Percentiles rank a stretch among this genome's conserved stretches.
phyloP scores from a whole-genome alignment of 352 stramenopile species.

The Pythium coloratum region DNA sequence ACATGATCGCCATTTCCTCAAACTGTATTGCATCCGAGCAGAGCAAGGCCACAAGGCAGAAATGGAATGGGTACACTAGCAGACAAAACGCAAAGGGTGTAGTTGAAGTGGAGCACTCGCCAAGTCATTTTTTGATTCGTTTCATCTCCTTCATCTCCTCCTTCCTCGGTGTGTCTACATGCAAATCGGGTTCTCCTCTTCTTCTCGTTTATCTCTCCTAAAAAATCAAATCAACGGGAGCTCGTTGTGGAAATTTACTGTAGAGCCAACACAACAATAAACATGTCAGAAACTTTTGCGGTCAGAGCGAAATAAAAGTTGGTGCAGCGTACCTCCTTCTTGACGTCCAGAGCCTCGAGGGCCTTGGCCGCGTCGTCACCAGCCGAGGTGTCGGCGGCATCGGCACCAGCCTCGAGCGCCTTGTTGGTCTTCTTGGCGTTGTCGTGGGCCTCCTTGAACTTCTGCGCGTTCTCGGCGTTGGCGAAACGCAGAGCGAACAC shows the following conservation, averaged over 20 bases:
- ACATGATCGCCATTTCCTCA: neutral
- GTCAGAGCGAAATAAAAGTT: neutral
- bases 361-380: conserved; percentile 93
- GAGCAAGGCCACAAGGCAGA: neutral
- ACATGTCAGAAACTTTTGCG: neutral
- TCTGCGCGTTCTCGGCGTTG: conserved; percentile 94
- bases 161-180: conserved; percentile 13
- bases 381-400: conserved; percentile 89
- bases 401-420: conserved; percentile 90
- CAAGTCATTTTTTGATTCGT: conserved; percentile 28
- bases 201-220: conserved; percentile 28
- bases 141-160: conserved; percentile 21
- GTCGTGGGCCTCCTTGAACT: conserved; percentile 97
- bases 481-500: conserved; percentile 93
- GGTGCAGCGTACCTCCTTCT: conserved; percentile 73
- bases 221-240: conserved; percentile 35
- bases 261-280: conserved; percentile 1
- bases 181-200: conserved; percentile 22
- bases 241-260: conserved; percentile 23
- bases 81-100: neutral
- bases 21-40: neutral
- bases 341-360: conserved; percentile 88
- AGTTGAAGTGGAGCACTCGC: conserved; percentile 1
- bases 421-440: conserved; percentile 94
- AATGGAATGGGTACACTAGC: neutral